Percentiles rank a stretch among this genome's conserved stretches.
phyloP scores from a whole-genome alignment of 768 basidiomycete species.

The Cystobasidium tubakii region DNA sequence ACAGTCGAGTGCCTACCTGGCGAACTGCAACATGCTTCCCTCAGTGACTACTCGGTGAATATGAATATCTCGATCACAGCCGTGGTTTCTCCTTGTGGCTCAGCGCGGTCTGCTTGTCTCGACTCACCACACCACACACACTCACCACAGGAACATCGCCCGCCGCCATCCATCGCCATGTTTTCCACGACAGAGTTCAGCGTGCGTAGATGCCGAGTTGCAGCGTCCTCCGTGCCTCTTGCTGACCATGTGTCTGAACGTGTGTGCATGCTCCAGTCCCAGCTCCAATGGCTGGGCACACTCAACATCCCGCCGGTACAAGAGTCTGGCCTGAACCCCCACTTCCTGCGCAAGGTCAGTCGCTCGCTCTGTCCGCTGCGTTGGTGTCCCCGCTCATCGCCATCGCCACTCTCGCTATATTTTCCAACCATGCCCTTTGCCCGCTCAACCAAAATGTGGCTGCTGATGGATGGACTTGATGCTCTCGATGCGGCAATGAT shows the following conservation, averaged over 20 bases:
- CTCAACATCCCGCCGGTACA: constrained; percentile 68
- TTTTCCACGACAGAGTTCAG: background rate
- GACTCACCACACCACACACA: background rate
- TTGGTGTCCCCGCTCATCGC: constrained; percentile 23
- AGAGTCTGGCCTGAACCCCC: constrained; percentile 68
- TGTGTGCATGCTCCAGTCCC: constrained; percentile 48
- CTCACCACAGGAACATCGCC: background rate
- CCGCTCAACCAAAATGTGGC: background rate
- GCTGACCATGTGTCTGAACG: background rate
- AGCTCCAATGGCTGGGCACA: constrained; percentile 86
- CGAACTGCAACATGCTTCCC: too few species aligned
- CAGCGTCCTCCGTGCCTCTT: background rate
- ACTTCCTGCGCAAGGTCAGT: constrained; percentile 81
- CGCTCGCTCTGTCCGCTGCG: constrained; percentile 29
- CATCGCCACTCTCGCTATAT: background rate
- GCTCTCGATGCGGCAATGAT: too few species aligned
- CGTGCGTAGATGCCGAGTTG: background rate
- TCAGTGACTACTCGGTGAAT: too few species aligned
- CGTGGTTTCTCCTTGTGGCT: too few species aligned
- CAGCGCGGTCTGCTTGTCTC: too few species aligned
- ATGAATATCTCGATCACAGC: too few species aligned
- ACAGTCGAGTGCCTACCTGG: too few species aligned
- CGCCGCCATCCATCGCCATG: background rate
- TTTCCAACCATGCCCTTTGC: background rate
- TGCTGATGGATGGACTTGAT: too few species aligned